phyloP scores from a whole-genome alignment of 108 stramenopile species.

The Chaetoceros muelleri region DNA sequence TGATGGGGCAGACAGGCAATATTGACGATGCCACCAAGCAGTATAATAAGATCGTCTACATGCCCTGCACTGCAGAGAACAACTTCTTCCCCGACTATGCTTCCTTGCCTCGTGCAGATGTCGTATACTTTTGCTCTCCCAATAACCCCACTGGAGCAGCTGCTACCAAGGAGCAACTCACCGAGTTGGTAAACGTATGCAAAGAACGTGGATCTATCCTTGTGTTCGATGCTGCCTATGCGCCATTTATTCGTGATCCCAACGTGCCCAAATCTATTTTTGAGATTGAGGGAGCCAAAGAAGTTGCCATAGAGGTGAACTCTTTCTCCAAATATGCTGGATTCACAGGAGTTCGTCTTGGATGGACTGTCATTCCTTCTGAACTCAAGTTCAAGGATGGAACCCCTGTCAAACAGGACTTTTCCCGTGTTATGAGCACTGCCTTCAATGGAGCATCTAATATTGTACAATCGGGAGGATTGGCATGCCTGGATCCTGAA shows the following conservation, averaged over 20 bases:
- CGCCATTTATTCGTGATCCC: constrained; percentile 89
- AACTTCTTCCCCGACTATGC: constrained; percentile 94
- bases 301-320: constrained; percentile 92
- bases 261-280: constrained; percentile 94
- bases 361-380: constrained; percentile 93
- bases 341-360: constrained; percentile 95
- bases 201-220: constrained; percentile 85
- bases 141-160: constrained; percentile 98
- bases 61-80: constrained; percentile 89
- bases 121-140: constrained; percentile 93
- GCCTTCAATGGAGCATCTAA: constrained; percentile 97
- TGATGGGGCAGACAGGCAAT: constrained; percentile 84
- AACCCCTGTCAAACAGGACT: constrained; percentile 77
- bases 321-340: constrained; percentile 92
- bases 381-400: constrained; percentile 86
- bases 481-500: constrained; percentile 89
- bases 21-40: constrained; percentile 77
- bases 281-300: constrained; percentile 90
- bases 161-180: constrained; percentile 86
- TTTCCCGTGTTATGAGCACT: constrained; percentile 96
- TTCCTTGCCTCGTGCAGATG: constrained; percentile 78
- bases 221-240: constrained; percentile 97
- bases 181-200: constrained; percentile 78
- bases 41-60: constrained; percentile 96
- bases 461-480: constrained; percentile 91